Conservation (phyloP, 2,329 filamentous ascomycete species). For the Stemphylium vesicarium region DNA sequence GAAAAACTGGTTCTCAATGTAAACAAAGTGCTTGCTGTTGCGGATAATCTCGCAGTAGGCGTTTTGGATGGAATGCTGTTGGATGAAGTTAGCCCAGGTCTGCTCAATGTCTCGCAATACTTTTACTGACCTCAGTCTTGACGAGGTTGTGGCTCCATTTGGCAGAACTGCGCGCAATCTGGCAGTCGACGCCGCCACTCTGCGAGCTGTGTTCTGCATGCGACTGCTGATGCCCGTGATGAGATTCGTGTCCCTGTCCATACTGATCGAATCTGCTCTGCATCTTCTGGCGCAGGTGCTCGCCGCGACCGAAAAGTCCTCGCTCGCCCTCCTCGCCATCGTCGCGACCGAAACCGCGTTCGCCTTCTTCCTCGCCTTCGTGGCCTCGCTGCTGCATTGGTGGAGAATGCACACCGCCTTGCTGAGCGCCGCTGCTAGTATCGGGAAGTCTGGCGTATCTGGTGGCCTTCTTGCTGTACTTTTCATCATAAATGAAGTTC, state of each 20-base stretch:
- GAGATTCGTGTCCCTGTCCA: conserved; percentile 18
- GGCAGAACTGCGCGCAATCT: conserved; percentile 49
- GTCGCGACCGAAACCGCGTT: conserved; percentile 45
- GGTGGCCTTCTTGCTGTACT: conserved; percentile 69
- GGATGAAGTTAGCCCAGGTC: conserved; percentile 11
- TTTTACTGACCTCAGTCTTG: conserved; percentile 57
- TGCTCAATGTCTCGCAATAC: neutral
- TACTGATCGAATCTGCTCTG: conserved; percentile 32
- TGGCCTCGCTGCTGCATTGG: conserved; percentile 43
- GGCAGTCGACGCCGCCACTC: conserved; percentile 39
- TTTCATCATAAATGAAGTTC: conserved; percentile 88
- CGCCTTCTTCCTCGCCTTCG: conserved; percentile 44
- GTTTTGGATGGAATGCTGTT: conserved; percentile 78
- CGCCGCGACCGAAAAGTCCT: conserved; percentile 38
- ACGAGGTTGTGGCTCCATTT: conserved; percentile 66
- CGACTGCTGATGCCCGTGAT: conserved; percentile 29
- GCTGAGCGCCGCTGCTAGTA: conserved; percentile 39
- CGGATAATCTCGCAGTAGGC: conserved; percentile 78
- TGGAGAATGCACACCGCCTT: conserved; percentile 52
- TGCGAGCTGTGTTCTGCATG: conserved; percentile 42
- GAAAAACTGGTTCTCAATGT: conserved; percentile 89
- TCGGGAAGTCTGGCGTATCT: conserved; percentile 53
- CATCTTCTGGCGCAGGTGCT: conserved; percentile 37
- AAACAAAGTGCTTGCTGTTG: conserved; percentile 74
- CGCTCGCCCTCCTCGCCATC: conserved; percentile 40